Base-by-base conservation (phyloP, 352 stramenopile genomes). In the Pythium aquatile region DNA sequence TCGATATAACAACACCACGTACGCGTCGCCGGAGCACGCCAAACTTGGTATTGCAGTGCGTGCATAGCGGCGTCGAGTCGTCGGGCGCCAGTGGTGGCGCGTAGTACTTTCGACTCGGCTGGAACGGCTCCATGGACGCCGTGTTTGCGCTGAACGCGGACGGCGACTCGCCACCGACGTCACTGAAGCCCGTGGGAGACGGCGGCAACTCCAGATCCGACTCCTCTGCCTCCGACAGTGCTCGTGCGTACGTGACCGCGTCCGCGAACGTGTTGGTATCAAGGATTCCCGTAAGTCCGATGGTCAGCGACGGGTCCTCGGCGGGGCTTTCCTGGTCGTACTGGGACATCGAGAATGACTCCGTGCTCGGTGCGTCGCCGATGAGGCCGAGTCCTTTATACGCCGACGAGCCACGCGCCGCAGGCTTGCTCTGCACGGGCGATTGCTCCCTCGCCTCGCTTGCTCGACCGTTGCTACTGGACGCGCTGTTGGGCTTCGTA, bases 41-140 rank as follows among this genome's bases (percentile, higher is more conserved):
- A 70, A 95, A 94, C 37, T 87, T 87, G 65, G 76, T 81, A 46
- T 60, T 63, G 58, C 87, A 95, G 20, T 93, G 85, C 14, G 70
- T 76, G 42, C 87, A 95, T 7, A 69, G 69, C 7, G 68, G 58
- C 3, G 63, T 74, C 8, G 84, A 63, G 11, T 90, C 78, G 20
- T 83, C 77, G 3, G 70, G 63, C 26, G 80, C 78, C 33, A 90
- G 68, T 32, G 81, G 67, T 35, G 79, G 82, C 13, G 79, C 76
- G 67, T 88, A 93, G 56, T 80, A 89, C 30, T 75, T 79, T 5
- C 72, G 77, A 29, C 84, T 40, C 3, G 66, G 55, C 30, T 58
- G 47, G 52, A 69, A 69, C 24, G 67, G 55, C 46, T 69, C 61
- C 61, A 65, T 66, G 9, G 56, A 55, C 42, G 55, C 14, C 53